These are phyloP conservation scores for Phytophthora capsici DNA, from an alignment of 352 stramenopile species.

Conservation along the genomic window DNA sequence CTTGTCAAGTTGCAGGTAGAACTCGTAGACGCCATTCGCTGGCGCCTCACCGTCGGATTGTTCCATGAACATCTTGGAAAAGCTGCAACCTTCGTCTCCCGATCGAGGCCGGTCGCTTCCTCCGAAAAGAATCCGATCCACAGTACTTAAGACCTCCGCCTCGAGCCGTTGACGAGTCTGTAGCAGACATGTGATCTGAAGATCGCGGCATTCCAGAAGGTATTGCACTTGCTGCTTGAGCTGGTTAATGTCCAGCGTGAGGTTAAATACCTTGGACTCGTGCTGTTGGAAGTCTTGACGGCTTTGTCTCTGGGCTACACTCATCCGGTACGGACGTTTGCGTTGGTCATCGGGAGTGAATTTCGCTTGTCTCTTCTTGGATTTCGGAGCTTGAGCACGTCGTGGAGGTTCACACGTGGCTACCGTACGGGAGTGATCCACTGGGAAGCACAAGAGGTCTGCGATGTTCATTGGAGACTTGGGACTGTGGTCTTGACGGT, in stretches of 20 bases:
- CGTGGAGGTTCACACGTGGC: conserved; percentile 11
- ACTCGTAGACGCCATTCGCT: conserved; percentile 32
- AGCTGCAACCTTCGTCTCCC: conserved; percentile 34
- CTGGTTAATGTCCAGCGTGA: conserved; percentile 40
- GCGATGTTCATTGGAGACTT: conserved; percentile 19
- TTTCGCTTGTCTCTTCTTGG: conserved; percentile 18
- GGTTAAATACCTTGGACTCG: conserved; percentile 30
- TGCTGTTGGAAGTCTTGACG: conserved; percentile 17
- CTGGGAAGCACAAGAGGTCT: conserved; percentile 17
- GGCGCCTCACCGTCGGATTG: conserved; percentile 23
- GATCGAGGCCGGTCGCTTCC: conserved; percentile 17
- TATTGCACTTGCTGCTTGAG: conserved; percentile 41
- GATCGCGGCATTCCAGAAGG: conserved; percentile 26
- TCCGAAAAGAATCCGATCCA: conserved; percentile 34
- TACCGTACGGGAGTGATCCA: not conserved
- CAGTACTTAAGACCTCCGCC: conserved; percentile 15
- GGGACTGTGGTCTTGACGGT: not conserved
- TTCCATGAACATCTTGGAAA: conserved; percentile 38
- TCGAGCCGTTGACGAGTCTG: conserved; percentile 27
- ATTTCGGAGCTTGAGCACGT: not conserved
- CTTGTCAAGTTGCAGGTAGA: conserved; percentile 32
- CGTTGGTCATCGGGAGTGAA: conserved; percentile 22
- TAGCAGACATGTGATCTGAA: conserved; percentile 29
- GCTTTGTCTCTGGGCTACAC: conserved; percentile 18
- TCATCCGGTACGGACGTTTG: conserved; percentile 35